Evolutionary conservation across 257 asterid species (phyloP).

Genomic region (Lantana camara): DNA sequence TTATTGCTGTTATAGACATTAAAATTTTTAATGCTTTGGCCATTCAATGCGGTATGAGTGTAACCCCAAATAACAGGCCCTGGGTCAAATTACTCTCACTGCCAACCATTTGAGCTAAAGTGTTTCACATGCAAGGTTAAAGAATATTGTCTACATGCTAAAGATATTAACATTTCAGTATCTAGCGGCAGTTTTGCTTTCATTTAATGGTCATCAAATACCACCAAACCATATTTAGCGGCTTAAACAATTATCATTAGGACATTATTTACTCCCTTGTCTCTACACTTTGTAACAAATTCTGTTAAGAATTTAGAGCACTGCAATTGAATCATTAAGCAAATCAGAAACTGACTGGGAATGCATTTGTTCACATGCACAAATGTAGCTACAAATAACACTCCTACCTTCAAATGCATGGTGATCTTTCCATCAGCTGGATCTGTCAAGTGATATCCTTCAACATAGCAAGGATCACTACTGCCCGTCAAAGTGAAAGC

Average conservation of each 20-base stretch:
- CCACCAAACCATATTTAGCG: too few relatives aligned
- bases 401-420: constrained; percentile 78
- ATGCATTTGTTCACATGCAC: neutral
- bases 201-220: too few relatives aligned
- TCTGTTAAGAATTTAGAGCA: constrained; percentile 1
- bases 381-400: constrained; percentile 15
- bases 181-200: too few relatives aligned
- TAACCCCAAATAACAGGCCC: too few relatives aligned
- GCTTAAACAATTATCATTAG: too few relatives aligned
- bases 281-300: neutral
- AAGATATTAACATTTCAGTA: too few relatives aligned
- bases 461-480: constrained; percentile 96
- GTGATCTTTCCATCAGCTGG: constrained; percentile 88
- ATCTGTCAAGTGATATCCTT: constrained; percentile 88
- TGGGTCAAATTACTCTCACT: too few relatives aligned
- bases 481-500: constrained; percentile 80
- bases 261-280: neutral
- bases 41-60: too few relatives aligned
- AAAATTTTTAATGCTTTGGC: too few relatives aligned
- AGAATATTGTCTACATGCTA: constrained; percentile 2
- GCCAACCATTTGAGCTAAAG: too few relatives aligned
- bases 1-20: neutral
- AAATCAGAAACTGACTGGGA: constrained; percentile 3
- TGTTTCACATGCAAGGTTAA: neutral
- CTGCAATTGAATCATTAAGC: constrained; percentile 14